Evolutionary conservation across 495 filamentous ascomycete genomes (phyloP).

Genomic region (Cercophora samala): DNA sequence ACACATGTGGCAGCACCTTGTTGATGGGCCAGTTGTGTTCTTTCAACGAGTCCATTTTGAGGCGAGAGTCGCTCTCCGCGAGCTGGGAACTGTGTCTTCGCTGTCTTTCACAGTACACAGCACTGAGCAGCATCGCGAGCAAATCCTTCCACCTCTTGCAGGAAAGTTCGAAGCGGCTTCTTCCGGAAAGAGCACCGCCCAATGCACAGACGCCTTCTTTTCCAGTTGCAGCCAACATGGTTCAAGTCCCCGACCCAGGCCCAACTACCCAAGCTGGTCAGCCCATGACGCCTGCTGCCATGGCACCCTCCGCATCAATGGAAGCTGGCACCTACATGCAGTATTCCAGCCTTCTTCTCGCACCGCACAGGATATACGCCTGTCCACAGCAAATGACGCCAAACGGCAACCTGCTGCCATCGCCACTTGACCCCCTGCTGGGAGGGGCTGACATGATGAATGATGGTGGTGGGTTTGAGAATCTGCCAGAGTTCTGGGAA

Average conservation of each 20-base stretch:
- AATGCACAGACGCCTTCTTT: not conserved
- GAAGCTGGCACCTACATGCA: not conserved
- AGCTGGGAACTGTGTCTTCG: not conserved
- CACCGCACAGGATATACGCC: not conserved
- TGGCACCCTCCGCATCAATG: not conserved
- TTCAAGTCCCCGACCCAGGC: not conserved
- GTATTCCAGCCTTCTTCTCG: not conserved
- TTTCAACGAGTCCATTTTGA: not conserved
- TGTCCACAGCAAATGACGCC: not conserved
- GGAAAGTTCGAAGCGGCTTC: not conserved
- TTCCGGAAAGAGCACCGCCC: not conserved
- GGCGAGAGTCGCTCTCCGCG: not conserved
- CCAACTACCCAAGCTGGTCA: not conserved
- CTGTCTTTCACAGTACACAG: not conserved
- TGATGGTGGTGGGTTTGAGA: not conserved
- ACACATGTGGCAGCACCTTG: not conserved
- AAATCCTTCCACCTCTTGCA: not conserved
- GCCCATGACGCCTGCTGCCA: not conserved
- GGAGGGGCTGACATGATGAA: not conserved
- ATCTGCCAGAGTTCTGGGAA: not conserved
- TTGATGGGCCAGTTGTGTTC: not conserved
- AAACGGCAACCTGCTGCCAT: not conserved
- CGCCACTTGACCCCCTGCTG: not conserved
- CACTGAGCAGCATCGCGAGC: not conserved
- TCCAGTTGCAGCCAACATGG: not conserved